Conservation (phyloP, 345 rosid species). For the Salix viminalis region DNA sequence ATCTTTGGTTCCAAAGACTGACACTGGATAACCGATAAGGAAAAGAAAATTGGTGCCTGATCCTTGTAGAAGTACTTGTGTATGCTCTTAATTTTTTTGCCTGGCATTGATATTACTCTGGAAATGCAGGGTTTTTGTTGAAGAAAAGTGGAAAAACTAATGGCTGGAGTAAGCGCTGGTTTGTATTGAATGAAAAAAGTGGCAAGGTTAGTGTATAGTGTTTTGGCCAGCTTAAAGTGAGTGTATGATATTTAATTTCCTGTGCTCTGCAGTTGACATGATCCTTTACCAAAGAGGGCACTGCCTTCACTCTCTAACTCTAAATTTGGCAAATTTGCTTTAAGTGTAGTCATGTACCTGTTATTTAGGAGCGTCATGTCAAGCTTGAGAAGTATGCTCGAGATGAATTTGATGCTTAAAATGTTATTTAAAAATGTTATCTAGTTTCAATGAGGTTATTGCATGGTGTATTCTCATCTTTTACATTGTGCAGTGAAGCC, state of each 20-base stretch:
- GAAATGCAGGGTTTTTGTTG: conserved; percentile 71
- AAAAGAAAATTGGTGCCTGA: not conserved
- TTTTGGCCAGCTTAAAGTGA: not conserved
- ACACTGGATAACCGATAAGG: not conserved
- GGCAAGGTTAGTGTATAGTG: conserved; percentile 61
- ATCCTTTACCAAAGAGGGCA: not conserved
- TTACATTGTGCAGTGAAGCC: not conserved
- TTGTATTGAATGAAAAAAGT: conserved; percentile 91
- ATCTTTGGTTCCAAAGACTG: not conserved
- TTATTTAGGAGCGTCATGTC: not conserved
- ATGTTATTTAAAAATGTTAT: not conserved
- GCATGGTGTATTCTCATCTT: not conserved
- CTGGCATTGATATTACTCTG: conserved; percentile 1
- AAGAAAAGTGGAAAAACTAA: conserved; percentile 90
- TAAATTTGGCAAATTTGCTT: not conserved
- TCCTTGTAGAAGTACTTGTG: not conserved
- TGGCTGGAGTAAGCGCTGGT: conserved; percentile 95
- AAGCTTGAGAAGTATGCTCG: not conserved
- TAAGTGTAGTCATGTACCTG: not conserved
- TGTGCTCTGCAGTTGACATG: not conserved
- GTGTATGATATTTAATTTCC: not conserved
- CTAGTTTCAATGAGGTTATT: not conserved
- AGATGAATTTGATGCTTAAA: not conserved
- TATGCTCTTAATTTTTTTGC: not conserved
- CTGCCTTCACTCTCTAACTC: not conserved